These are phyloP conservation scores for Trichoderma hamatum DNA, from an alignment of 2,329 filamentous ascomycete species.

Conservation along the genomic window DNA sequence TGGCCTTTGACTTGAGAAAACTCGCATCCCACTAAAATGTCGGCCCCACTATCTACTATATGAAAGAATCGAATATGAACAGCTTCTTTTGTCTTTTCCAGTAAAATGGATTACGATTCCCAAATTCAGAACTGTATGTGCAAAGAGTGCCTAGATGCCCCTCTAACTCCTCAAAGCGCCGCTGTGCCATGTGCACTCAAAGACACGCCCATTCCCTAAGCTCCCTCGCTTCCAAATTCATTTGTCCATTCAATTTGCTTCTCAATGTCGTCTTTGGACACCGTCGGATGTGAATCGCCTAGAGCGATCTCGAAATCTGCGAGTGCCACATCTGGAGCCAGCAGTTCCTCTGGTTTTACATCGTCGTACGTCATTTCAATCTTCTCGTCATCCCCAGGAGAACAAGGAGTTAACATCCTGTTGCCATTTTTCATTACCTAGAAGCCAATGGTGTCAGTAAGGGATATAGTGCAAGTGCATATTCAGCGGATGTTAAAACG, in stretches of 20 bases:
- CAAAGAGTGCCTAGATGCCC: constrained; percentile 31
- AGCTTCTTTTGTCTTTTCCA: constrained; percentile 10
- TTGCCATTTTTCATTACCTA: constrained; percentile 71
- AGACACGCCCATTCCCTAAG: constrained; percentile 38
- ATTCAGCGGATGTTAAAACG: constrained; percentile 31
- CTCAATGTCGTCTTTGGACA: constrained; percentile 81
- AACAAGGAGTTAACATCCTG: constrained; percentile 83
- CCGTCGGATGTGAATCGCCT: constrained; percentile 84
- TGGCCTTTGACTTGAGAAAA: background rate
- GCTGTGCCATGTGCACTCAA: constrained; percentile 34
- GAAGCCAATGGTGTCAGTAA: constrained; percentile 27
- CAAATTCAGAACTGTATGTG: constrained; percentile 27
- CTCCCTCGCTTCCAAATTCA: constrained; percentile 92
- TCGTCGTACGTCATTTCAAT: constrained; percentile 94
- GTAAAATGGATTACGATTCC: constrained; percentile 11
- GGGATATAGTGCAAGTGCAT: background rate
- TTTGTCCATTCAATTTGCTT: constrained; percentile 91
- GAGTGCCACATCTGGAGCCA: constrained; percentile 82
- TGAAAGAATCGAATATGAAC: constrained; percentile 4
- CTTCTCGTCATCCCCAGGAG: constrained; percentile 82
- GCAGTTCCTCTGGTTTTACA: constrained; percentile 78
- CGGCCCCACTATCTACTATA: background rate
- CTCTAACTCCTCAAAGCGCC: constrained; percentile 39
- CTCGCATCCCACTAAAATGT: background rate
- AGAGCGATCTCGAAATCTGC: constrained; percentile 96